Evolutionary conservation across 1,284 basidiomycete genomes (phyloP).

Genomic region (Trichosporon faecale): DNA sequence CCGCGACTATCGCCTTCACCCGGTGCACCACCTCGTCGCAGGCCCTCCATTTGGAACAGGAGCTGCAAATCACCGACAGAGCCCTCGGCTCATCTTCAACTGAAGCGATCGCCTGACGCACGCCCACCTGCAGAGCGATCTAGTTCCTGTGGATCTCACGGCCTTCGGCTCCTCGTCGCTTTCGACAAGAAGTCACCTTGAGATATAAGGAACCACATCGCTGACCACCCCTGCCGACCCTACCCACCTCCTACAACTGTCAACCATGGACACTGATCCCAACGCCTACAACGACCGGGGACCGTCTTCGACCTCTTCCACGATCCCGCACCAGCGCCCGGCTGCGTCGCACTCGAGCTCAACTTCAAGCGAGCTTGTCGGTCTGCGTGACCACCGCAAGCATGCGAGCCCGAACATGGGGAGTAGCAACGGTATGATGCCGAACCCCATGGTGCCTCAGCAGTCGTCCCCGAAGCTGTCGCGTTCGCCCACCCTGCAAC

Average conservation of each 20-base stretch:
- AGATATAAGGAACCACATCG: slow-evolving; percentile 2
- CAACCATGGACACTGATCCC: slow-evolving; percentile 26
- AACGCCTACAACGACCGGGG: slow-evolving; percentile 24
- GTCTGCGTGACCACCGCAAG: neutral
- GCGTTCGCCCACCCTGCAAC: slow-evolving; percentile 14
- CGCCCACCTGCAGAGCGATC: neutral
- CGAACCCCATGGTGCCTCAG: slow-evolving; percentile 14
- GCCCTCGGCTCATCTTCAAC: neutral
- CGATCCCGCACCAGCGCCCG: neutral
- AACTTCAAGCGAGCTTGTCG: slow-evolving; percentile 1
- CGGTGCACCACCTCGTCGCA: neutral
- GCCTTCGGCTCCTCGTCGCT: slow-evolving; percentile 1
- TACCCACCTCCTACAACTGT: neutral
- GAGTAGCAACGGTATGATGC: neutral
- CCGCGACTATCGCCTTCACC: neutral
- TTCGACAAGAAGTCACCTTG: neutral
- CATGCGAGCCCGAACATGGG: neutral
- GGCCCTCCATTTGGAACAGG: neutral
- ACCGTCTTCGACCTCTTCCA: slow-evolving; percentile 8
- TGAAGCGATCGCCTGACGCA: slow-evolving; percentile 1
- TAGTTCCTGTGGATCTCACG: neutral
- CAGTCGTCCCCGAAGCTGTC: slow-evolving; percentile 21
- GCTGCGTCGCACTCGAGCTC: slow-evolving; percentile 1
- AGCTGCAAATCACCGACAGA: neutral
- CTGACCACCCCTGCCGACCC: neutral